Base-by-base conservation (phyloP, 2,329 filamentous ascomycete species). In the Penicillium capsulatum region DNA sequence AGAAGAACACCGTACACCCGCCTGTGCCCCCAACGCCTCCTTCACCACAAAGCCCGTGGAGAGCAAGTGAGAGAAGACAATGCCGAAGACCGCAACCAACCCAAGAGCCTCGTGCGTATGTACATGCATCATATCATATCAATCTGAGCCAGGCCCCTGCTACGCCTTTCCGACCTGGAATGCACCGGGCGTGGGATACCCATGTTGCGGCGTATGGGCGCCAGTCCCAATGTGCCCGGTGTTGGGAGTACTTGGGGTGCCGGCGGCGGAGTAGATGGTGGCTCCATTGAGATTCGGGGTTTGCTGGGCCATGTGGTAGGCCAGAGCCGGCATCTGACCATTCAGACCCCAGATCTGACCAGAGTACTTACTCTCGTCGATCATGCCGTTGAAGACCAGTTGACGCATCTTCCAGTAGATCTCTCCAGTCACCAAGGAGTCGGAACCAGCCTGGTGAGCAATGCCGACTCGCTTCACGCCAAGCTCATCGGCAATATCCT, bases 291-390 rank as follows among this genome's bases (percentile, higher is more conserved):
- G 69, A 40, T 72, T 72, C 22, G 71, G 71, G 8, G 76, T 77
- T 55, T 76, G 61, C 55, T 73, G 67, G 34, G 69, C 60, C 48
- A 66, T 63, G 32, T 66, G 59, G 45, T 74, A 68, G 22, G 54
- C 61, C 53, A 74, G 53, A n/a, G 68, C 74, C 56, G 66, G 77
- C 71, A 64, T 84, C 80, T 51, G 85, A 76, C 68, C 84, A 36
- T 89, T 90, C 7, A 97, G 73, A 8, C 91, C 91, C 86, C 91
- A 97, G 54, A 96, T 89, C 66, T 94, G 91, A 44, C 90, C 89
- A 4, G 86, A 72, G 51, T 94, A 88, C 53, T 94, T 74, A 22
- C 75, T 85, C 19, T 86, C 80, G 5, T 86, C 81, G 32, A 96
- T 84, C 16, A 81, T 76, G 45, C 86, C 84, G 54, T 84, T 83